Conservation (phyloP, 1,284 basidiomycete species). For the Moniliophthora roreri region DNA sequence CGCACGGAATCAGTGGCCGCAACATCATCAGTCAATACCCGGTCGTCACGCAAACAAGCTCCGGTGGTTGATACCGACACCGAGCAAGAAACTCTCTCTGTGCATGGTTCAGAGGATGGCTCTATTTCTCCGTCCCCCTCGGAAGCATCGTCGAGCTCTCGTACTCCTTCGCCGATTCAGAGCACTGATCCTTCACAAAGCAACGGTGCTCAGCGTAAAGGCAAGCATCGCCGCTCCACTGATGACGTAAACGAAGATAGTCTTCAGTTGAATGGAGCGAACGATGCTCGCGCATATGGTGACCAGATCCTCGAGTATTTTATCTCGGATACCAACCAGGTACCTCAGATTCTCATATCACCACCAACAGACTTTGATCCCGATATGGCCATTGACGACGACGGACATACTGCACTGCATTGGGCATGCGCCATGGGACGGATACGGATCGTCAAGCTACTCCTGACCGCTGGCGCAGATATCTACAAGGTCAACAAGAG, state of each 20-base stretch:
- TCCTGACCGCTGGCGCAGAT: slow-evolving; percentile 93
- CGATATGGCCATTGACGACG: slow-evolving; percentile 97
- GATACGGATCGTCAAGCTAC: slow-evolving; percentile 92
- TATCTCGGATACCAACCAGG: slow-evolving; percentile 95
- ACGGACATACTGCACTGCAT: slow-evolving; percentile 96
- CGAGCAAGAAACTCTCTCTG: slow-evolving; percentile 60
- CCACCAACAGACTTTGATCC: slow-evolving; percentile 95
- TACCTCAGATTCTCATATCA: slow-evolving; percentile 85
- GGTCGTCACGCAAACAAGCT: slow-evolving; percentile 53
- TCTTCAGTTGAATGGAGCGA: slow-evolving; percentile 35
- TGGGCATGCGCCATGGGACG: slow-evolving; percentile 99
- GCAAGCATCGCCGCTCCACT: slow-evolving; percentile 36
- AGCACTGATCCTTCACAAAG: slow-evolving; percentile 48
- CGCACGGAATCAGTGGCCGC: slow-evolving; percentile 39
- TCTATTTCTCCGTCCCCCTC: slow-evolving; percentile 86
- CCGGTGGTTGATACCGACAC: slow-evolving; percentile 42
- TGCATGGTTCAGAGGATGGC: slow-evolving; percentile 74
- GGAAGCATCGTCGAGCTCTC: slow-evolving; percentile 82
- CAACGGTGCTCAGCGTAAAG: slow-evolving; percentile 23
- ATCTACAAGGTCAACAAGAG: slow-evolving; percentile 97
- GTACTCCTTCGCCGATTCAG: slow-evolving; percentile 85
- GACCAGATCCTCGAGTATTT: slow-evolving; percentile 99
- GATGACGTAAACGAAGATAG: slow-evolving; percentile 30
- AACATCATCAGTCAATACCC: slow-evolving; percentile 43
- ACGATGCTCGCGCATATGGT: slow-evolving; percentile 70